Evolutionary conservation across 2,329 filamentous ascomycete species (phyloP), one percentile per base, ranked within the genome.

Genomic region (Aureobasidium sp.): DNA sequence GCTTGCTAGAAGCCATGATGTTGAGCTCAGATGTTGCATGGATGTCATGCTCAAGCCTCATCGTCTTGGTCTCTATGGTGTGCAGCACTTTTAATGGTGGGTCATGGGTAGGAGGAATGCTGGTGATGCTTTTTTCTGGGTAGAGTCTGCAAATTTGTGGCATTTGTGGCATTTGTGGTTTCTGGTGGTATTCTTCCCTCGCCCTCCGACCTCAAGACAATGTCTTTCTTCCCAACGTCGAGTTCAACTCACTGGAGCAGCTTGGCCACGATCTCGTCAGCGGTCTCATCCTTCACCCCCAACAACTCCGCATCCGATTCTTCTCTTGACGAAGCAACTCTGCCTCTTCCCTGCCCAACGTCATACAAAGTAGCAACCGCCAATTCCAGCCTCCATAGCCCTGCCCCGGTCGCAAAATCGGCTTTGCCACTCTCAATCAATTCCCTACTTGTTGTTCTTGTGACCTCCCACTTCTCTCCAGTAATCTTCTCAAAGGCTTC

Each of bases 401-500:
- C 36, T 6, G 15, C 42, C 2, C 58, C 58, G 3, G 11, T 21
- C 29, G 27, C 3, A 30, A 27, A 39, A 16, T 64, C 63, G 2
- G 8, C 47, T 49, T 54, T 41, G 1, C 62, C 64, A 11, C 32
- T 53, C 10, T 47, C 39, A 47, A 63, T 53, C 57, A 66, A 47
- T 21, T 53, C 62, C 34, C 49, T 42, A 11, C 49, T 62, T 13
- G 50, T 58, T 9, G 15, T 36, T 8, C 42, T 45, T 21, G 37
- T 13, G 0, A 63, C 54, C 2, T 62, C 27, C 65, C 65, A 67
- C 16, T 60, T 45, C 13, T 42, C 16, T n/a, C 59, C 63, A 15
- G 61, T 64, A 6, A 21, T 52, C n/a, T 59, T 60, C 37, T 67
- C 59, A 25, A 65, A 64, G 2, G 65, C 66, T 11, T 73, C 69